Base-by-base conservation (phyloP, 148 eudicot genomes). In the Chenopodium album region DNA sequence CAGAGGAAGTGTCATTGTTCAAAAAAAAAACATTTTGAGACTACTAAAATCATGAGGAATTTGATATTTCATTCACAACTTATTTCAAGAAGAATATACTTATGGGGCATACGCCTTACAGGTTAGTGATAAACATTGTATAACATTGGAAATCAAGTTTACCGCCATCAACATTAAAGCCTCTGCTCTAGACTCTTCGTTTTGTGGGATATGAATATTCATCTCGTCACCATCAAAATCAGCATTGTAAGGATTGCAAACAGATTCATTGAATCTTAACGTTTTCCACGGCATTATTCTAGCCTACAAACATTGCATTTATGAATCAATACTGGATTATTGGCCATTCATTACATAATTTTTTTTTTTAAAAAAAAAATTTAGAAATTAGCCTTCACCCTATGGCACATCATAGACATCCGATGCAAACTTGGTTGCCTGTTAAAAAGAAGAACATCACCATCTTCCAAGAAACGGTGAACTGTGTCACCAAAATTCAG, bases 171-270 rank as follows among this genome's bases (percentile, higher is more conserved):
- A 80, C 90, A 86, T 79, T 73, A 95, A 85, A 76, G 98, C 98
- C 88, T 95, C 97, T 2, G 97, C 89, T 12, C 98, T 93, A 65
- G 97, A 96, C 89, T 95, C 97, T 88, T 93, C 94, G 7, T 97
- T 92, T 84, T 95, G 98, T 28, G 98, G 98, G 52, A 95, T 96
- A 87, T 95, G 98, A 90, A 93, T 80, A 81, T 93, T 95, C 98
- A 95, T 95, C 91, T 95, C 98, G 88, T 95, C 98, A 73, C 97
- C 98, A 87, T 95, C 98, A 89, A 95, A 95, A 88, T 95, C 98
- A 80, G 98, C 98, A 85, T 95, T 95, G 81, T 95, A 95, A 1
- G 98, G 98, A 82, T 92, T 95, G 87, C 98, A 93, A 80, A 95
- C 98, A 60, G 98, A 95, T 87, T 95, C 98, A 81, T 95, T 95